Evolutionary conservation across 31 red algal species (phyloP), one percentile per base, ranked within the genome.

Genomic region (Asparagopsis taxiformis): DNA sequence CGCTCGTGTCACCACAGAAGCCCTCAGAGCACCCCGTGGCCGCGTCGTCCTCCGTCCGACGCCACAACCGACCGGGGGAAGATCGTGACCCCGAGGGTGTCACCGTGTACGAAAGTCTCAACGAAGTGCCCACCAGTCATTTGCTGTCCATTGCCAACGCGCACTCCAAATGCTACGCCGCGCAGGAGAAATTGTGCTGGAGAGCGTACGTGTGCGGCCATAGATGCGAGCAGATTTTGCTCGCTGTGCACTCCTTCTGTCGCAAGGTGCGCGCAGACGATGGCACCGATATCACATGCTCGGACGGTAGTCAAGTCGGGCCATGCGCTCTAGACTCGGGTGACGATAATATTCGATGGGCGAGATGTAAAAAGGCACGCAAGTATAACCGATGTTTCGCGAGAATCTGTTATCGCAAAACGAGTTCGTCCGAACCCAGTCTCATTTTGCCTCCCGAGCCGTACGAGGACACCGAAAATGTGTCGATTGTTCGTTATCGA

Each of bases 331-430:
- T 9, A 13, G 41, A 46, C 6, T 6, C 6, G 6, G 41, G 41
- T 13, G 41, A 6, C 13, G 41, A 6, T 13, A 13, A 6, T 13
- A n/a, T n/a, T n/a, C 6, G 41, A 46, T 83, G 79, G 79, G 52
- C 34, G 9, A 30, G 55, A 23, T 83, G 79, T 36, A 52, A 69
- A 3, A 83, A 83, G 59, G 56, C 79, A 25, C 50, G 79, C 13
- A 83, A 83, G 79, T 83, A 68, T 39, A 55, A 70, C 11, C 55
- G 68, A 33, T 83, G 79, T 57, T 62, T 73, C 25, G 46, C 79
- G 6, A 17, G 79, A 11, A 53, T 83, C 34, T 83, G 79, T 36
- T 83, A 73, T 57, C 31, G 68, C 1, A 51, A 39, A 17, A 29
- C 22, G 1, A n/a, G 56, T 19, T 54, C 52, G 7, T 16, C 19